Evolutionary conservation across 2,329 filamentous ascomycete species (phyloP), one percentile per base, ranked within the genome.

Genomic region (Botryosphaeria agaves): DNA sequence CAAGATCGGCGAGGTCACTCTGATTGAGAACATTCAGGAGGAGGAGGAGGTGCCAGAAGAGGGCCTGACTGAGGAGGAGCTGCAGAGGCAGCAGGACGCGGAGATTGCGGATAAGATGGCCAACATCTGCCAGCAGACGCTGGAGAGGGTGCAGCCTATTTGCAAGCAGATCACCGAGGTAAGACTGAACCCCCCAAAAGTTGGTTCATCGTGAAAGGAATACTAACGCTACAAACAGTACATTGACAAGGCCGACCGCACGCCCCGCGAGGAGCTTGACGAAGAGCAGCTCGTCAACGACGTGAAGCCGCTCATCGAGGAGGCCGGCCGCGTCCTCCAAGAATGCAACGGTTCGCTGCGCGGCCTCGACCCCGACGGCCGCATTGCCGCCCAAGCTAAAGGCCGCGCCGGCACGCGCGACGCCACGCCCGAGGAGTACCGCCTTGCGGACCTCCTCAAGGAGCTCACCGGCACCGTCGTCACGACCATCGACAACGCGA

Each of bases 291-390:
- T 93, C 4, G 84, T 94, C 46, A 72, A 80, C 50, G 69, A 84
- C 34, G 82, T 93, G 44, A 81, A 77, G 54, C 85, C 85, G 1
- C 66, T 93, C 9, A 82, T 94, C 46, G 84, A 93, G 52, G 79
- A 93, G 52, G 84, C 76, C 28, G 70, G 73, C 32, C 74, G 72
- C 40, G 83, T 91, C 47, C 66, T 94, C 9, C 75, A 76, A 42
- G 85, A 93, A 54, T 76, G 78, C 53, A 89, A 93, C 48, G 83
- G 84, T 31, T 66, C 77, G 5, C 82, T 93, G 43, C 81, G 84
- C 19, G 83, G 79, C 5, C 72, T 93, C 30, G 85, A 94, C 45
- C 84, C 85, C 1, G 84, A 92, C 47, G 83, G 85, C 19, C 73
- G 74, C 38, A 91, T 93, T 50, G 72, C 81, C 28, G 72, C 76